These are phyloP conservation scores for Lagenaria siceraria DNA, from an alignment of 306 rosid species.

Conservation along the genomic window DNA sequence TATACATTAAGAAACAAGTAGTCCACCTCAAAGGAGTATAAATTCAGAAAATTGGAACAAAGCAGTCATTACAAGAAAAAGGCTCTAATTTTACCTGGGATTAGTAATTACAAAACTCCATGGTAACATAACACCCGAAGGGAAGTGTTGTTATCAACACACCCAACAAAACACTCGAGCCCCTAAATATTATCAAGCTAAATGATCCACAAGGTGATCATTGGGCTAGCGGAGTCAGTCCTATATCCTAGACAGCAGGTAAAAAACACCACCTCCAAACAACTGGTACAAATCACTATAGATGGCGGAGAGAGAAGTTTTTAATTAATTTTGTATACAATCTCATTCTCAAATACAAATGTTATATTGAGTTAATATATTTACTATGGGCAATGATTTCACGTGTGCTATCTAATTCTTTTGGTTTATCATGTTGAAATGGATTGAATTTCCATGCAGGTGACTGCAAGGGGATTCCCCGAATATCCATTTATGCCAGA, in stretches of 20 bases:
- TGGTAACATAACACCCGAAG: background rate
- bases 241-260: background rate
- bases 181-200: background rate
- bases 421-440: constrained; percentile 24
- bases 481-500: constrained; percentile 70
- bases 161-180: background rate
- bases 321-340: background rate
- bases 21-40: background rate
- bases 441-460: constrained; percentile 43
- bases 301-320: background rate
- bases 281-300: background rate
- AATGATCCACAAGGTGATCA: background rate
- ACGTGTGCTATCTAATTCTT: background rate
- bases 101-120: background rate
- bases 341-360: background rate
- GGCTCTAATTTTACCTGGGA: background rate
- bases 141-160: background rate
- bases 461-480: constrained; percentile 44
- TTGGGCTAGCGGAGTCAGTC: background rate
- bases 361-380: background rate
- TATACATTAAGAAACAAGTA: background rate
- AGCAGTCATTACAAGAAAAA: background rate
- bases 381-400: background rate
- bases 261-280: background rate
- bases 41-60: background rate